Conservation (phyloP, 139 green algal genomes). For the Deuterostichococcus epilithicus region DNA sequence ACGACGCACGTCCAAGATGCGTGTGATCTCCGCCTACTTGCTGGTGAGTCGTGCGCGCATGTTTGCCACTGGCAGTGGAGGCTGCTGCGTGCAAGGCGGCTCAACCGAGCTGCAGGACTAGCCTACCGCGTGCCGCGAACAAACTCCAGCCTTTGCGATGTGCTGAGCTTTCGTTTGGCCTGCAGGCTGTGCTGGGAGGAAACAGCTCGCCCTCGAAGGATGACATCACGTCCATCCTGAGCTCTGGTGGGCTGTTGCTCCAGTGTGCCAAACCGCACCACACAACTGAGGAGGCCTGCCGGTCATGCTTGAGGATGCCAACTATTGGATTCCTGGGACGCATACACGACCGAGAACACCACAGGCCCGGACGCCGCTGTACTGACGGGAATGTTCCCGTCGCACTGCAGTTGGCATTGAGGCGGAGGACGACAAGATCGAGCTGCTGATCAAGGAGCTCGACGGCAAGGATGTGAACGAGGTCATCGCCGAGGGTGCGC, state of each 20-base stretch:
- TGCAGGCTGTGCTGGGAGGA: conserved; percentile 65
- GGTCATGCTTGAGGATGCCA: not conserved
- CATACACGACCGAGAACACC: too few species aligned
- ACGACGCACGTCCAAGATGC: conserved; percentile 34
- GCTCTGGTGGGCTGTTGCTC: conserved; percentile 38
- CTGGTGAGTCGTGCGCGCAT: conserved; percentile 12
- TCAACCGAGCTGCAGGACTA: not conserved
- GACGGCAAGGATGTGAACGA: conserved; percentile 75
- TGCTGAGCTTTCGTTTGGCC: conserved; percentile 26
- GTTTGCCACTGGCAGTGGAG: not conserved
- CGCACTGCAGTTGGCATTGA: conserved; percentile 54
- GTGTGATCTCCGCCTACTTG: conserved; percentile 47
- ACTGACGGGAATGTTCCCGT: not conserved
- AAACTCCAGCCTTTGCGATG: not conserved
- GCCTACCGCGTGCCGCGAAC: not conserved
- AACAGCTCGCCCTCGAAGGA: conserved; percentile 51
- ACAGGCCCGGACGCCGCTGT: not conserved
- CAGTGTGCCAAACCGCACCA: not conserved
- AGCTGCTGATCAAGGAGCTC: conserved; percentile 61
- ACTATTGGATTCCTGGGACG: too few species aligned
- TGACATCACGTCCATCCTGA: conserved; percentile 70
- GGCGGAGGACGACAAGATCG: conserved; percentile 55
- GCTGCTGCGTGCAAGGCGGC: not conserved
- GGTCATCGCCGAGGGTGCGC: conserved; percentile 27
- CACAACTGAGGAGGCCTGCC: not conserved